Conservation (phyloP, 805 yeast genomes). For the Ogataea dorogensis region DNA sequence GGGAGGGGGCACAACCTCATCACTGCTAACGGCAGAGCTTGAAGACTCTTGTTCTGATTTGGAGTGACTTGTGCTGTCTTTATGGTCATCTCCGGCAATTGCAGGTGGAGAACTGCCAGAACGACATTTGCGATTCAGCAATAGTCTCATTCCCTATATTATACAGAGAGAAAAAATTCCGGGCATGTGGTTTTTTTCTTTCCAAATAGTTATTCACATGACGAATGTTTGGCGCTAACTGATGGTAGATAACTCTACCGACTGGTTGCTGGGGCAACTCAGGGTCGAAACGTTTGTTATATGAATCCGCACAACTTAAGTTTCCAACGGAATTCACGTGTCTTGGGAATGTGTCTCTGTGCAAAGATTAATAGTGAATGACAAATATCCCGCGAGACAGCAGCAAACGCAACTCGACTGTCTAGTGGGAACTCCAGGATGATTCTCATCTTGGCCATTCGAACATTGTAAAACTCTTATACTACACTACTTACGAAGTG, state of each 20-base stretch:
- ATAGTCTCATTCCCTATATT: slow-evolving; percentile 5
- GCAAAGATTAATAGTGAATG: slow-evolving; percentile 23
- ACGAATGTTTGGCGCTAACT: too few species aligned
- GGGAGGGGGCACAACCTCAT: slow-evolving; percentile 8
- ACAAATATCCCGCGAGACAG: slow-evolving; percentile 1
- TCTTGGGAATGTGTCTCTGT: slow-evolving; percentile 32
- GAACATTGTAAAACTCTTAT: slow-evolving; percentile 8
- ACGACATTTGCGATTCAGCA: slow-evolving; percentile 6
- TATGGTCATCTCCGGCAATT: too few species aligned
- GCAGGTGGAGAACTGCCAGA: slow-evolving; percentile 7
- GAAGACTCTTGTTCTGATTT: background rate
- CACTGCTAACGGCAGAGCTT: slow-evolving; percentile 4
- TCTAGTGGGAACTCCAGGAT: slow-evolving; percentile 2
- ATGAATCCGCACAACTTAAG: slow-evolving; percentile 29
- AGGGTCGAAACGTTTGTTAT: slow-evolving; percentile 1
- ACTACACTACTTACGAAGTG: slow-evolving; percentile 5
- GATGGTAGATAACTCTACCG: too few species aligned
- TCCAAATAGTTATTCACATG: too few species aligned
- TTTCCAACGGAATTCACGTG: slow-evolving; percentile 21
- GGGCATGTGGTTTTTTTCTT: slow-evolving; percentile 1
- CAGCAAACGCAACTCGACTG: slow-evolving; percentile 7
- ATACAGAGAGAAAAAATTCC: background rate
- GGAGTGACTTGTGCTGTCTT: too few species aligned
- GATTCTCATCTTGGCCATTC: slow-evolving; percentile 15
- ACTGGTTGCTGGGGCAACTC: slow-evolving; percentile 1